A percentile compares a stretch with the other conserved stretches of the same genome.
These are phyloP conservation scores for Podospora appendiculata DNA, from an alignment of 495 filamentous ascomycete species.

Conservation along the genomic window DNA sequence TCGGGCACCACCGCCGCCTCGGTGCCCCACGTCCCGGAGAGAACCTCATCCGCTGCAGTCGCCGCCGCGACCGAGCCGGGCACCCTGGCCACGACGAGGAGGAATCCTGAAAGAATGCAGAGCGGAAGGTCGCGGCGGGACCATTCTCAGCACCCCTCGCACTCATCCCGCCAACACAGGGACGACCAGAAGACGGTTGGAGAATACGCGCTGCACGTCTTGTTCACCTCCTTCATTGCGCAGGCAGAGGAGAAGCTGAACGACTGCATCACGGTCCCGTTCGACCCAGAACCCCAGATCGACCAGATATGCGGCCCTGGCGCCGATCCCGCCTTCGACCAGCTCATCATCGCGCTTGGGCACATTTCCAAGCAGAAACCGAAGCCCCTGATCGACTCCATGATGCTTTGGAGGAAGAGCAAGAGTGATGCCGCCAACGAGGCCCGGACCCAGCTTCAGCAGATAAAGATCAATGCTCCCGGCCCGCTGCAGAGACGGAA, in stretches of 20 bases:
- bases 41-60: constrained; percentile 23
- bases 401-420: constrained; percentile 94
- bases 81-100: constrained; percentile 24
- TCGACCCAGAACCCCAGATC: constrained; percentile 70
- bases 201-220: constrained; percentile 92
- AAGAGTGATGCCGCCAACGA: constrained; percentile 81
- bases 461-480: constrained; percentile 37
- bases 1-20: constrained; percentile 33
- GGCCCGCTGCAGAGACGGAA: constrained; percentile 36
- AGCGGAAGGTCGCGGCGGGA: constrained; percentile 61
- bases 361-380: constrained; percentile 91
- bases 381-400: constrained; percentile 89
- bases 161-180: constrained; percentile 67
- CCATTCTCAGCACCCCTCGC: constrained; percentile 70
- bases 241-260: constrained; percentile 92
- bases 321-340: constrained; percentile 85
- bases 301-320: constrained; percentile 86
- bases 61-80: constrained; percentile 13
- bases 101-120: constrained; percentile 53
- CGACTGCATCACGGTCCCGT: constrained; percentile 64
- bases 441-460: constrained; percentile 51
- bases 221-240: constrained; percentile 84
- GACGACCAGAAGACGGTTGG: constrained; percentile 82
- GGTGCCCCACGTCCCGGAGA: constrained; percentile 25
- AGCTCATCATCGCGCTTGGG: constrained; percentile 85